Base-by-base conservation (phyloP, 2,329 filamentous ascomycete species). In the Cryphonectria carpinicola region DNA sequence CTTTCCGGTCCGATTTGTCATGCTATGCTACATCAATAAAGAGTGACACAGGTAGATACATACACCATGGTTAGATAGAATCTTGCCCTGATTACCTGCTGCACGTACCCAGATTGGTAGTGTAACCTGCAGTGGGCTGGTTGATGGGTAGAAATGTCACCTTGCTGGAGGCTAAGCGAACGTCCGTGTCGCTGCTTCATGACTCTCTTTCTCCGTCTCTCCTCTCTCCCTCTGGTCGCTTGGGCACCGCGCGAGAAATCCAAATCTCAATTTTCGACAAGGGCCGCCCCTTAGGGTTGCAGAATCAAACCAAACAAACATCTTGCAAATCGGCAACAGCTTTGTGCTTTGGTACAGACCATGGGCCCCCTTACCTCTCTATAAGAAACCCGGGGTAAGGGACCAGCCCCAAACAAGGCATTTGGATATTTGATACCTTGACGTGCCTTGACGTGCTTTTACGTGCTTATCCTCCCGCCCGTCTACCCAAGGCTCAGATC, bases 391-490 rank as follows among this genome's bases (percentile, higher is more conserved):
- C 14, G 43, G 41, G 63, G 14, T 52, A 49, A 52, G 11, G 32
- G n/a, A 61, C 19, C 58, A 11, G 22, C 2, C 25, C 41, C 62
- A 46, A 35, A 22, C 43, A 65, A 32, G 63, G 25, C 63, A 35
- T 22, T 32, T 35, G 28, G 63, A 17, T 43, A 35, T 22, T 32
- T 35, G 28, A 49, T 25, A 22, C 39, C 43, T 64, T 46, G 41
- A 49, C 39, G 43, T 52, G 63, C 39, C 43, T 64, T 46, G 41
- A 49, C 39, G 43, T 52, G 63, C 63, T 65, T 65, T 52, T 49
- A 65, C 63, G 63, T 65, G 63, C 63, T 52, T 52, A 65, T 64
- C 13, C n/a, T 46, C 61, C 63, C 43, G 63, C 61, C 63, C 43
- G 63, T 35, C 43, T 52, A 32, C 28, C 63, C 43, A 32, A 49